Conservation (phyloP, 164 flowering plant genomes). For the Echeveria elegans region DNA sequence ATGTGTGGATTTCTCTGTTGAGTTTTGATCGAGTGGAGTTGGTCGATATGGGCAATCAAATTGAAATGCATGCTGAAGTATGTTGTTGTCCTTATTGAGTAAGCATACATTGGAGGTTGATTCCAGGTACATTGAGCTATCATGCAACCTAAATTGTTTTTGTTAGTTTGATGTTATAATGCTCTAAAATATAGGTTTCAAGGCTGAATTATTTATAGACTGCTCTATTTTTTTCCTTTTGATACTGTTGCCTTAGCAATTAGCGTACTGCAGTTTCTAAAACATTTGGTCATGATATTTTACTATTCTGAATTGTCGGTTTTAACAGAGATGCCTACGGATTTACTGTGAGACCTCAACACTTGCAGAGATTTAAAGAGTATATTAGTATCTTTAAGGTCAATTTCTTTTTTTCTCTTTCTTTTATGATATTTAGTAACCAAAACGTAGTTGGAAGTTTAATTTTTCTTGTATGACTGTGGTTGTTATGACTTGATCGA, state of each 20-base stretch:
- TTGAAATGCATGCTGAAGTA: constrained; percentile 25
- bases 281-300: not conserved
- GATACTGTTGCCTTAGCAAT: not conserved
- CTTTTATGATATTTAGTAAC: not conserved
- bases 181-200: not conserved
- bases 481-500: not conserved
- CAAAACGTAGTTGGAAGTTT: not conserved
- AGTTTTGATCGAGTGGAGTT: not conserved
- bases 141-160: not conserved
- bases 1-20: not conserved
- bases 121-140: constrained; percentile 25
- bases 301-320: constrained; percentile 4
- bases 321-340: constrained; percentile 82
- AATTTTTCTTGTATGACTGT: not conserved
- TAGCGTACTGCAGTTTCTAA: not conserved
- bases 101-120: constrained; percentile 38
- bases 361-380: constrained; percentile 65
- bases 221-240: not conserved
- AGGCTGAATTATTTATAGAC: not conserved
- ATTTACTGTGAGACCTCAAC: constrained; percentile 91
- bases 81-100: constrained; percentile 39
- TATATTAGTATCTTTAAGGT: constrained; percentile 60
- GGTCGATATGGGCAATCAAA: constrained; percentile 37
- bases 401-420: not conserved
- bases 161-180: not conserved